Evolutionary conservation across 768 basidiomycete genomes (phyloP).

Genomic region (Termitomyces sp.): DNA sequence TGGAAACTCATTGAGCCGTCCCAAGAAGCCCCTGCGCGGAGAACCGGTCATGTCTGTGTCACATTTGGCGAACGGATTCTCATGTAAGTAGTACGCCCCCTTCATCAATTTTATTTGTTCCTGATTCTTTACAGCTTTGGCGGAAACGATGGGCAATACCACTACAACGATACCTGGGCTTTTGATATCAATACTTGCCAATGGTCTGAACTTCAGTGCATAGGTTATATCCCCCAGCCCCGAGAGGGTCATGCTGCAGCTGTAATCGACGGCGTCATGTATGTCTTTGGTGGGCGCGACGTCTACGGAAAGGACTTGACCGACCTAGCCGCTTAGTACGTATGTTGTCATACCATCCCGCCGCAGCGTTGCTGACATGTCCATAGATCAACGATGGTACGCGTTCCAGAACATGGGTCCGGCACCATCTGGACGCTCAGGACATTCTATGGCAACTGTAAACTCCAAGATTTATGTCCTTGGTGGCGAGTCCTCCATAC

Average conservation of each 20-base stretch:
- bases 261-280: too few relatives aligned
- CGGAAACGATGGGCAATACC: too few relatives aligned
- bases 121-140: too few relatives aligned
- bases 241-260: too few relatives aligned
- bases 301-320: slow-evolving; percentile 95
- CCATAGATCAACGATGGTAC: slow-evolving; percentile 93
- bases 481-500: slow-evolving; percentile 87
- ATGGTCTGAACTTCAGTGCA: slow-evolving; percentile 94
- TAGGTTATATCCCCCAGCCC: slow-evolving; percentile 96
- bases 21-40: slow-evolving; percentile 66
- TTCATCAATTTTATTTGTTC: slow-evolving; percentile 10
- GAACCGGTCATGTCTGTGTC: slow-evolving; percentile 91
- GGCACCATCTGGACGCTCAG: slow-evolving; percentile 85
- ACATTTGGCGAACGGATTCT: slow-evolving; percentile 81
- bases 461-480: slow-evolving; percentile 88
- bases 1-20: slow-evolving; percentile 81
- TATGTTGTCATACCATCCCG: slow-evolving; percentile 36
- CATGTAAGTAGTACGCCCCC: slow-evolving; percentile 60
- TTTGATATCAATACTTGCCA: too few relatives aligned
- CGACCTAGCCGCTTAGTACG: slow-evolving; percentile 93
- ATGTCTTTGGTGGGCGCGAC: slow-evolving; percentile 94
- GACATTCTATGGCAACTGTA: slow-evolving; percentile 97
- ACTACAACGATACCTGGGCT: too few relatives aligned
- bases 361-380: slow-evolving; percentile 4
- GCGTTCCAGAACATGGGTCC: slow-evolving; percentile 99